Base-by-base conservation (phyloP, 208 protist species). In the Hexamita inflata region DNA sequence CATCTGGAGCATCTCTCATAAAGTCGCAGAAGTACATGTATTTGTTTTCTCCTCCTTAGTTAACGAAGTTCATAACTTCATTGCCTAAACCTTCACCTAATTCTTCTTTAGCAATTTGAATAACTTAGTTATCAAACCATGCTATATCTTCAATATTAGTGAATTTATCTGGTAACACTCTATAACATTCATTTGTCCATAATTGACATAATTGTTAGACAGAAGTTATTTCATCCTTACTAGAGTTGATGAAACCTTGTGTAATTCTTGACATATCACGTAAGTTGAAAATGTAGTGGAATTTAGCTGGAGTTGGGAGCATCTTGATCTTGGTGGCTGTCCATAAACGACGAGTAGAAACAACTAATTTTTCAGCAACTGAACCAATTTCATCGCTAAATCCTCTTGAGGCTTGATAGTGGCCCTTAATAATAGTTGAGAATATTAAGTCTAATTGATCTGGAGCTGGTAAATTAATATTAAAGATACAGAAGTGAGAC, bases 271-370 rank as follows among this genome's bases (percentile, higher is more conserved):
- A 93, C 28, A 98, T 81, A 78, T 98, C 94, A 75, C 94, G 85
- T 58, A 98, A 85, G 83, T 97, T 98, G 88, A 98, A 98, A 58
- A 97, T 90, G 82, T 98, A 98, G 82, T 98, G 94, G 82, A 98
- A 97, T 81, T 97, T 98, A 24, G 91, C 86, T 26, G 94, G 94
- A 19, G 94, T 97, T n/a, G 94, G 91, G 1, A 93, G 92, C 59
- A 98, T 94, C 76, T 90, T 91, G 39, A 78, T 84, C 13, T 86
- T 88, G 26, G 96, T 88, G 57, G 85, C 83, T 67, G 88, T 88
- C 86, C 94, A 98, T 1, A 94, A 85, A 61, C 95, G 87, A 39
- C 94, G 81, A 11, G 92, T 97, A 32, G 91, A 88, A 45, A 92
- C 84, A 7, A 94, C 91, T 59, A 97, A 73, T 38, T 87, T 74